Percentiles rank a stretch among this genome's conserved stretches.
Evolutionary conservation across 345 rosid species (phyloP).

Genomic region (Ricinus communis): DNA sequence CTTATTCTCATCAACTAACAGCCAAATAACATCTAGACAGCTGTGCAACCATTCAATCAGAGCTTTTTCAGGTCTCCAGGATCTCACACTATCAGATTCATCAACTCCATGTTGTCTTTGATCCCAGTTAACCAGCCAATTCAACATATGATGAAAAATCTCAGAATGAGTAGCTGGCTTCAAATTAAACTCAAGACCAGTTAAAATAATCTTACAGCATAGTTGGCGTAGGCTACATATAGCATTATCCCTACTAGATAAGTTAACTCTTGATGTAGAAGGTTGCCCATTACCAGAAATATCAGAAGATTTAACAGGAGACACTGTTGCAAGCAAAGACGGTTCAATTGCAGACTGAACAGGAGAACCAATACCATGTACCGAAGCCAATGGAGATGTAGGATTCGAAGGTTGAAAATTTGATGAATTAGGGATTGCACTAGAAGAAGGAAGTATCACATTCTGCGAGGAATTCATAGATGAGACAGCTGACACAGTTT

Average conservation of each 20-base stretch:
- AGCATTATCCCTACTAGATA: constrained; percentile 55
- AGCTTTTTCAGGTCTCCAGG: constrained; percentile 71
- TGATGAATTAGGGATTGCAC: constrained; percentile 47
- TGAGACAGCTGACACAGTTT: constrained; percentile 50
- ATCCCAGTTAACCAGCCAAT: constrained; percentile 96
- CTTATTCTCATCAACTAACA: constrained; percentile 80
- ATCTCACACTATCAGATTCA: constrained; percentile 56
- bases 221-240: constrained; percentile 75
- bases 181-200: constrained; percentile 62
- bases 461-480: constrained; percentile 62
- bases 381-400: constrained; percentile 56
- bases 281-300: constrained; percentile 48
- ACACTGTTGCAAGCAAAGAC: constrained; percentile 49
- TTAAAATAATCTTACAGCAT: constrained; percentile 86
- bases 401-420: constrained; percentile 66
- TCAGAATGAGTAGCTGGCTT: constrained; percentile 89
- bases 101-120: constrained; percentile 67
- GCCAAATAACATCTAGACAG: constrained; percentile 93
- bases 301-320: constrained; percentile 59
- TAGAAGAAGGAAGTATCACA: constrained; percentile 52
- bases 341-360: constrained; percentile 64
- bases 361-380: constrained; percentile 86
- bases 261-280: constrained; percentile 41
- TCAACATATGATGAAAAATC: constrained; percentile 74
- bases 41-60: constrained; percentile 81